Base-by-base conservation (phyloP, 129 eudicot genomes). In the Solidago caesia region DNA sequence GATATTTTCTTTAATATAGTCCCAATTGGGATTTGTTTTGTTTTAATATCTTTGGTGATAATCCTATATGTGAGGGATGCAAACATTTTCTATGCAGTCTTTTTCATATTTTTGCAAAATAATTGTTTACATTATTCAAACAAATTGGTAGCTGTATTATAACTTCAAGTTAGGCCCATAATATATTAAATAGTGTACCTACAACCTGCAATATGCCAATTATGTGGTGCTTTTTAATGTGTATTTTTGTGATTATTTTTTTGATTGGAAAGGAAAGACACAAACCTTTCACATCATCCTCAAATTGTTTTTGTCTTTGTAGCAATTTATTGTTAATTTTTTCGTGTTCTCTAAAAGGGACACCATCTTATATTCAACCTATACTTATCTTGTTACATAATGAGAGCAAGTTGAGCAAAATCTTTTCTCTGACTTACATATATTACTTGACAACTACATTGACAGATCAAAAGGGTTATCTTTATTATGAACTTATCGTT, bases 401-500 rank as follows among this genome's bases (percentile, higher is more conserved):
- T 6, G 39, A 72, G 2, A 39, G 48, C 60, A 41, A 75, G 2
- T 75, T 65, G 44, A 46, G 2, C 21, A 61, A 74, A 73, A 47
- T 12, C 25, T 14, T 62, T 27, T 26, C 44, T 15, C 10, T 5
- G 16, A 68, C 14, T 65, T 56, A 69, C 64, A 33, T 68, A 46
- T 71, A 44, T 11, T 7, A 73, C 16, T 56, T 73, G 78, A 66
- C 44, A 72, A 15, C 21, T 42, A 57, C 73, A 52, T 72, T 66
- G 13, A 59, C 83, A 79, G 77, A 81, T 76, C 26, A 8, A 64
- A 68, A 53, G 47, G 61, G 10, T 4, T 21, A 70, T 48, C 71
- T 58, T 46, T 84, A 72, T 81, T 74, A 68, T 74, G 83, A 64
- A 16, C 70, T 48, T 63, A 71, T 83, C 41, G 61, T 12, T 55